Percentiles rank a stretch among this genome's conserved stretches.
Evolutionary conservation across 2,329 filamentous ascomycete genomes (phyloP).

Genomic region (Thielaviopsis populi): DNA sequence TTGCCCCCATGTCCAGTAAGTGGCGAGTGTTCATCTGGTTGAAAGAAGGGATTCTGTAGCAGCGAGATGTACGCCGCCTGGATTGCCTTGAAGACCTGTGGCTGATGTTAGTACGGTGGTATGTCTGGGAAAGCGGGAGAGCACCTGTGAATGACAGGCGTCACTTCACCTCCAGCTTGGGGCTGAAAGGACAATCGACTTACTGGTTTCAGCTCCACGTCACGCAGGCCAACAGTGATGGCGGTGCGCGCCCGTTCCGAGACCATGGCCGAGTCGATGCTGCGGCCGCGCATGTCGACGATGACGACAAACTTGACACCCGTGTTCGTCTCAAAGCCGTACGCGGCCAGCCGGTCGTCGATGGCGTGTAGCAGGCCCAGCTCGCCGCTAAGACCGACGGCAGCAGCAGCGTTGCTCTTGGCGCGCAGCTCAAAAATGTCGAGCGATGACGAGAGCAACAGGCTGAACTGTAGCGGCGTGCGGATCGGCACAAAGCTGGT

Average conservation of each 20-base stretch:
- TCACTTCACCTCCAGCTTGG: not conserved
- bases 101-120: not conserved
- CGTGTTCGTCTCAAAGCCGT: constrained; percentile 94
- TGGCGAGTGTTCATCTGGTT: constrained; percentile 68
- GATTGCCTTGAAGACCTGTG: constrained; percentile 60
- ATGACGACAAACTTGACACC: constrained; percentile 81
- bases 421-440: constrained; percentile 85
- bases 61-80: constrained; percentile 83
- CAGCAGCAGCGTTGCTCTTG: constrained; percentile 49
- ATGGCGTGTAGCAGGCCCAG: constrained; percentile 83
- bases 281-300: constrained; percentile 73
- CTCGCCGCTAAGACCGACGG: constrained; percentile 54
- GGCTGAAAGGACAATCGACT: not conserved
- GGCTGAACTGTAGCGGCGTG: constrained; percentile 75
- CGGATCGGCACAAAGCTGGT: constrained; percentile 42
- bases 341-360: constrained; percentile 83
- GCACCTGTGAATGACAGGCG: constrained; percentile 26
- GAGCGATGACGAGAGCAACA: constrained; percentile 78
- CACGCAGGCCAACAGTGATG: constrained; percentile 52
- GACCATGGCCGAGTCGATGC: constrained; percentile 25
- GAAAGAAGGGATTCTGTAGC: constrained; percentile 88
- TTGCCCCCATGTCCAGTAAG: constrained; percentile 38
- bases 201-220: constrained; percentile 71
- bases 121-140: not conserved
- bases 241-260: constrained; percentile 19